Percentiles rank a stretch among this genome's conserved stretches.
These are phyloP conservation scores for Pseudogymnoascus sp. DNA, from an alignment of 2,329 filamentous ascomycete species.

Conservation along the genomic window DNA sequence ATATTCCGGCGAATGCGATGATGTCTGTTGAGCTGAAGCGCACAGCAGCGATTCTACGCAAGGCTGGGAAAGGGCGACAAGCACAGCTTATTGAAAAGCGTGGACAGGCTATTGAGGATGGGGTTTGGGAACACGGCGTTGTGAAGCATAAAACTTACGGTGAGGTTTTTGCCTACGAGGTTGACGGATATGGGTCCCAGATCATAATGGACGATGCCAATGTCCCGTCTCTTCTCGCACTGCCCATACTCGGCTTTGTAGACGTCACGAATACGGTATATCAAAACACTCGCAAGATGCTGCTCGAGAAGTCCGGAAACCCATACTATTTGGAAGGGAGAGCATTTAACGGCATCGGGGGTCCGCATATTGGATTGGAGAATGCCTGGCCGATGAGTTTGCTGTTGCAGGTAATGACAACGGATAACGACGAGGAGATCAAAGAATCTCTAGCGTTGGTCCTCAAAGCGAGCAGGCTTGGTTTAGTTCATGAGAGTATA, in stretches of 20 bases:
- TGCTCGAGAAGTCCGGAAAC: constrained; percentile 44
- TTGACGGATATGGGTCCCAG: constrained; percentile 75
- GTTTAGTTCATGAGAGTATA: constrained; percentile 86
- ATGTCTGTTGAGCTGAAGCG: constrained; percentile 83
- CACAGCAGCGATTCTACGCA: constrained; percentile 61
- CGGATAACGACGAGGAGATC: constrained; percentile 77
- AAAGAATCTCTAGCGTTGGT: constrained; percentile 64
- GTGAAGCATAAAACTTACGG: constrained; percentile 69
- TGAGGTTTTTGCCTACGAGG: constrained; percentile 77
- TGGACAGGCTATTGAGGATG: constrained; percentile 60
- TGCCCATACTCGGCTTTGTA: constrained; percentile 74
- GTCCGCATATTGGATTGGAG: constrained; percentile 72
- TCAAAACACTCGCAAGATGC: constrained; percentile 76
- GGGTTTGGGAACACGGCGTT: constrained; percentile 79
- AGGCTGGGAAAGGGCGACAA: constrained; percentile 45
- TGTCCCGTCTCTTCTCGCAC: constrained; percentile 69
- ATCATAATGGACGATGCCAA: constrained; percentile 90
- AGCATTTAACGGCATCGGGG: constrained; percentile 82
- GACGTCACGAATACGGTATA: constrained; percentile 61
- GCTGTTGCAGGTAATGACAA: constrained; percentile 84
- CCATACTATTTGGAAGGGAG: constrained; percentile 78
- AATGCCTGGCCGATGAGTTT: constrained; percentile 98
- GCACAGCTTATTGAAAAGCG: constrained; percentile 51
- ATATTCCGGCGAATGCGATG: constrained; percentile 94
- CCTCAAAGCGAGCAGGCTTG: constrained; percentile 65